Evolutionary conservation across 805 yeast genomes (phyloP), one percentile per base, ranked within the genome.

Genomic region (Myxozyma neotropica): DNA sequence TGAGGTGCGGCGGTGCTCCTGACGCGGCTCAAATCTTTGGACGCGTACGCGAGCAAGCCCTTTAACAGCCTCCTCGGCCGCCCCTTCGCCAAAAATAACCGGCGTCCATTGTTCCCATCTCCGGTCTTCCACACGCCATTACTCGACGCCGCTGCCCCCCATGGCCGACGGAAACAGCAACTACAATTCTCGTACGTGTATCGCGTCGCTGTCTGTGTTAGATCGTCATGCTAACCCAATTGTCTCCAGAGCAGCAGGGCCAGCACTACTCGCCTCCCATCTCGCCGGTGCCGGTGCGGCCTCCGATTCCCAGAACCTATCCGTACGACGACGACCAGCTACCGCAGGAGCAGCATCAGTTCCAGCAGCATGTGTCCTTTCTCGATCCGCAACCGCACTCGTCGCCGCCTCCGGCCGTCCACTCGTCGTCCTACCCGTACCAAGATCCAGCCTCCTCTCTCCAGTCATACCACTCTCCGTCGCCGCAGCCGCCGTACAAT

Each of bases 261-360:
- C 6, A 17, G 12, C 26, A 24, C 27, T 46, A 6, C 50, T 17
- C 50, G 26, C 3, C 13, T 12, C 39, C 50, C 38, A 17, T 46
- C 50, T 35, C 50, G 7, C 50, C 50, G 17, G 50, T 46, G 24
- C 39, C 50, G 4, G 50, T 46, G 4, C 50, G 50, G 24, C 50
- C 50, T 5, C 50, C 50, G 26, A 46, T 46, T 23, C 50, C 50
- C 24, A 19, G 39, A 8, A 46, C 50, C 1, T 46, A 46, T 46
- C 50, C 50, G 27, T 46, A 46, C 50, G 50, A 46, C 24, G 39
- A 46, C 27, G 33, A 44, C 19, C 48, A 24, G 35, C 48, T 24
- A 33, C 50, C 27, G 39, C 23, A 24, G 35, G 35, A 24, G 23
- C 48, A 29, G n/a, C 39, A 17, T 5, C 38, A 46, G n/a, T 4